A percentile compares a stretch with the other conserved stretches of the same genome.
These are phyloP conservation scores for Saturnispora bothae DNA, from an alignment of 805 yeast species.

Conservation along the genomic window DNA sequence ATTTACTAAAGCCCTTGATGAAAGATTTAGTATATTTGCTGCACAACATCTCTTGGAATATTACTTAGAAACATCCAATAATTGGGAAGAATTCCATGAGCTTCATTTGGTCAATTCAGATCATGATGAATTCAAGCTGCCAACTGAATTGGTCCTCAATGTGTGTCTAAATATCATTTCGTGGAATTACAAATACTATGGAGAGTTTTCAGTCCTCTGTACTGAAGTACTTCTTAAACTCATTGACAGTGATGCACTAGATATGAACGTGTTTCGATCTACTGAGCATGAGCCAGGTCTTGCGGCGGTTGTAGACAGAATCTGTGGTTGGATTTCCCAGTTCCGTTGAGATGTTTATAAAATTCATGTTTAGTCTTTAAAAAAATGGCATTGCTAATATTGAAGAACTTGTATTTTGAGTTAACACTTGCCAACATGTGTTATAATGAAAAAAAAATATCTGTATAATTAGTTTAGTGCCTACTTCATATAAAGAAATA, in stretches of 20 bases:
- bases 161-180: slow-evolving; percentile 41
- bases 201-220: slow-evolving; percentile 37
- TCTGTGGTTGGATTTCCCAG: slow-evolving; percentile 6
- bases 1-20: slow-evolving; percentile 41
- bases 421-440: too few relatives aligned
- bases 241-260: slow-evolving; percentile 12
- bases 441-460: too few relatives aligned
- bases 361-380: too few relatives aligned
- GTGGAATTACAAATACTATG: slow-evolving; percentile 60
- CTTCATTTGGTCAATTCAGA: slow-evolving; percentile 9
- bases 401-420: too few relatives aligned
- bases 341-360: slow-evolving; percentile 6
- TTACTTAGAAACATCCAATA: slow-evolving; percentile 22
- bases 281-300: slow-evolving; percentile 15
- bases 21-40: slow-evolving; percentile 54
- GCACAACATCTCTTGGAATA: slow-evolving; percentile 40
- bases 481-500: too few relatives aligned
- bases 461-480: too few relatives aligned
- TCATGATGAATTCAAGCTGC: slow-evolving; percentile 9
- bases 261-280: not conserved
- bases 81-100: slow-evolving; percentile 11
- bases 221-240: slow-evolving; percentile 25
- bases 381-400: too few relatives aligned
- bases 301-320: slow-evolving; percentile 1
- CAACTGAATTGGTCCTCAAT: slow-evolving; percentile 31